Evolutionary conservation across 371 early-diverging fungal genomes (phyloP).

Genomic region (Batkoa obscura): DNA sequence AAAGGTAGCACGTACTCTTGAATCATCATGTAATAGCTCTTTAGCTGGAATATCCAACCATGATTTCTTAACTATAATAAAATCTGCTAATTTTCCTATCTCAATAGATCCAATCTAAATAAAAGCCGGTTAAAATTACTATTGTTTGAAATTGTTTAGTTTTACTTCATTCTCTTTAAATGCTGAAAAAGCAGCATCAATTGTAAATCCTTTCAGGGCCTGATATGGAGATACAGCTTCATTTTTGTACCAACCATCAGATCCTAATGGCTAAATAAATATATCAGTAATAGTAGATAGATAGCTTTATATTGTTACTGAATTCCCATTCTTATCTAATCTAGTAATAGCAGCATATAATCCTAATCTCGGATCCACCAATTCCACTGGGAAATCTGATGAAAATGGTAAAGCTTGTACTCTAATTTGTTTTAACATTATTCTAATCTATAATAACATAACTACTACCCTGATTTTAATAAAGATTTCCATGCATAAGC

Average conservation of each 20-base stretch:
- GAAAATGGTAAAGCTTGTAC: conserved; percentile 14
- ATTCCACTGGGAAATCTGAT: conserved; percentile 25
- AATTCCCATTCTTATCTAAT: background rate
- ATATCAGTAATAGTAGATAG: too few relatives aligned
- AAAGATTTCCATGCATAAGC: conserved; percentile 10
- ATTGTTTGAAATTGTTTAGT: too few relatives aligned
- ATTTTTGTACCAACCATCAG: too few relatives aligned
- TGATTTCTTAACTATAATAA: background rate
- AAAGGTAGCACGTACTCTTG: too few relatives aligned
- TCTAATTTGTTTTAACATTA: conserved; percentile 15
- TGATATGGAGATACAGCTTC: conserved; percentile 3
- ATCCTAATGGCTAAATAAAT: conserved; percentile 7
- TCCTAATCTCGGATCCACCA: conserved; percentile 17
- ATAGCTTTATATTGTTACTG: too few relatives aligned
- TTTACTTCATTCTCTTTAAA: conserved; percentile 11
- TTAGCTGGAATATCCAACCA: background rate
- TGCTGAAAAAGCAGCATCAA: conserved; percentile 21
- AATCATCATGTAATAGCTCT: too few relatives aligned
- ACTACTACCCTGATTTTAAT: conserved; percentile 16
- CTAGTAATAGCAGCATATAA: conserved; percentile 25
- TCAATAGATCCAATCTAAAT: background rate
- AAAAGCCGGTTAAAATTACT: too few relatives aligned
- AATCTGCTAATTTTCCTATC: background rate
- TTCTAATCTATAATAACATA: conserved; percentile 15
- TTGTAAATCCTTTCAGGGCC: conserved; percentile 21